phyloP scores from a whole-genome alignment of 2,329 filamentous ascomycete genomes.

The Cladosporium austrohemisphaericum region DNA sequence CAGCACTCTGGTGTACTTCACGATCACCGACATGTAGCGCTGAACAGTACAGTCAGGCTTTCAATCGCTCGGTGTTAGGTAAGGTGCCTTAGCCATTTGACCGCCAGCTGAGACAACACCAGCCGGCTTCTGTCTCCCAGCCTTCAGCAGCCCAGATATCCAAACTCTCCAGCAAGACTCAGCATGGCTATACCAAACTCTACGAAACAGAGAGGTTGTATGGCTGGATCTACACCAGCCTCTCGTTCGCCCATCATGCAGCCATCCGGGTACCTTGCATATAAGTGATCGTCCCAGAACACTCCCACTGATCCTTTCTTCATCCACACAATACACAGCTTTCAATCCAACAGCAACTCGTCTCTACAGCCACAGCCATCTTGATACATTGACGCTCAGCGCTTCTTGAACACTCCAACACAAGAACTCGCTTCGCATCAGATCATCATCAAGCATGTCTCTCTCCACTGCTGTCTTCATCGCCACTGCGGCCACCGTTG shows the following conservation, averaged over 20 bases:
- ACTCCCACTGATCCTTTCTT: constrained; percentile 3
- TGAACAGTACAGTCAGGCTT: too few relatives aligned
- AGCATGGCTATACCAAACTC: neutral
- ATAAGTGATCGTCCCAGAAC: constrained; percentile 9
- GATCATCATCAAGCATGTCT: constrained; percentile 11
- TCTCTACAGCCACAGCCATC: neutral
- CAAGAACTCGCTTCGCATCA: constrained; percentile 12
- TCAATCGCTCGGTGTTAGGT: too few relatives aligned
- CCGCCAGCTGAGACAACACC: constrained; percentile 5
- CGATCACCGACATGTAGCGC: too few relatives aligned
- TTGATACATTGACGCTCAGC: constrained; percentile 13
- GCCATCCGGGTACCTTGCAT: constrained; percentile 10
- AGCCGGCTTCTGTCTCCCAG: constrained; percentile 1
- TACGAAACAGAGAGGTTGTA: constrained; percentile 14
- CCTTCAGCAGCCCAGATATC: neutral
- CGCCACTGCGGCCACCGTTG: constrained; percentile 2
- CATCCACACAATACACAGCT: constrained; percentile 5
- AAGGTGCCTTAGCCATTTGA: constrained; percentile 1
- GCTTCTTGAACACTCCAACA: neutral
- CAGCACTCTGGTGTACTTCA: too few relatives aligned
- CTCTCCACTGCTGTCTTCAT: constrained; percentile 7
- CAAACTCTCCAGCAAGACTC: neutral
- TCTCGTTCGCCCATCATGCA: constrained; percentile 8
- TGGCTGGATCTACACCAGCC: constrained; percentile 8
- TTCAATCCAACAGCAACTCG: neutral